Percentiles rank a stretch among this genome's conserved stretches.
These are phyloP conservation scores for Dicorynia guianensis DNA, from an alignment of 306 rosid species.

Conservation along the genomic window DNA sequence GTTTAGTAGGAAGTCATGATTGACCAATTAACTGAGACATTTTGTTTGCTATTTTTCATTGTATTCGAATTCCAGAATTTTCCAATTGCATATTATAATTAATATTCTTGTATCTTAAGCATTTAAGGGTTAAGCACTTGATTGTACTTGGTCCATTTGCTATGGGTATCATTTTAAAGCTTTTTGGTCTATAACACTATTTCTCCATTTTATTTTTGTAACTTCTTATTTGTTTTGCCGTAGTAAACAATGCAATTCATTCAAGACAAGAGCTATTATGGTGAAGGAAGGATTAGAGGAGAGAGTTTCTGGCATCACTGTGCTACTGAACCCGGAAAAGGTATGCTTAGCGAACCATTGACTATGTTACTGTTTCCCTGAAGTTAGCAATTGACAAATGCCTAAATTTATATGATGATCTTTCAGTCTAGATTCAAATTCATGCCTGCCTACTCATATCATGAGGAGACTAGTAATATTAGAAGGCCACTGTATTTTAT, in stretches of 20 bases:
- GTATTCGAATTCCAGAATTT: not conserved
- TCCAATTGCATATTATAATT: not conserved
- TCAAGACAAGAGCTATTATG: slow-evolving; percentile 65
- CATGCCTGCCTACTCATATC: too few relatives aligned
- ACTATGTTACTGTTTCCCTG: not conserved
- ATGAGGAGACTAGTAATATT: too few relatives aligned
- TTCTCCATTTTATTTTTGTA: not conserved
- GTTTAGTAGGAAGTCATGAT: too few relatives aligned
- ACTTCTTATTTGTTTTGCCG: slow-evolving; percentile 26
- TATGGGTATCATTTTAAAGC: not conserved
- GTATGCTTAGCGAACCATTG: slow-evolving; percentile 45
- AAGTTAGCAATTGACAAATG: not conserved
- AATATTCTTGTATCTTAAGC: too few relatives aligned
- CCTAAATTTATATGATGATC: too few relatives aligned
- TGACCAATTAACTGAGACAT: not conserved
- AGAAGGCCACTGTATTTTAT: too few relatives aligned
- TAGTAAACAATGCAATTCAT: slow-evolving; percentile 78
- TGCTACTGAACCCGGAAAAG: slow-evolving; percentile 76
- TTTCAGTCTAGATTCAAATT: too few relatives aligned
- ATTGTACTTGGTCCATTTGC: not conserved
- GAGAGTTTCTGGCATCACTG: slow-evolving; percentile 54
- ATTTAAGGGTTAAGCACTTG: not conserved
- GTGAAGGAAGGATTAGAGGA: slow-evolving; percentile 72
- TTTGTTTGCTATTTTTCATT: not conserved
- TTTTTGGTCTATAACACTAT: not conserved